A percentile compares a stretch with the other conserved stretches of the same genome.
phyloP scores from a whole-genome alignment of 371 early-diverging fungal genomes.

The Mortierella sp. region DNA sequence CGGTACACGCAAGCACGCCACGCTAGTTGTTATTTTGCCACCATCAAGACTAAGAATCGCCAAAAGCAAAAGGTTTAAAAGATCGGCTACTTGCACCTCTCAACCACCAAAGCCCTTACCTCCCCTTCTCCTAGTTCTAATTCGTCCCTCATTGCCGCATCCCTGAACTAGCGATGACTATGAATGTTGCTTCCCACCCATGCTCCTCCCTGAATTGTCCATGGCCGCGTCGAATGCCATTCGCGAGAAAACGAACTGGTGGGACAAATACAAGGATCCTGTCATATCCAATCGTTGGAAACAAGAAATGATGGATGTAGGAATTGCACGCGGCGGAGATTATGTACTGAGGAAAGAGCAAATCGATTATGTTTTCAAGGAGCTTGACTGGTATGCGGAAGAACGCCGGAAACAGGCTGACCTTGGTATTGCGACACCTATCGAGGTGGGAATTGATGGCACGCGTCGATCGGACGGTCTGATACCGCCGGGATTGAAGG shows the following conservation, averaged over 20 bases:
- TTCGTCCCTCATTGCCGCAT: constrained; percentile 1
- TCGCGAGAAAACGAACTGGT: constrained; percentile 60
- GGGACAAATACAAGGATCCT: constrained; percentile 43
- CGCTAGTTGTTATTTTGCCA: too few species aligned
- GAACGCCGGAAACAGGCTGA: constrained; percentile 31
- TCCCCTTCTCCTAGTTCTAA: too few species aligned
- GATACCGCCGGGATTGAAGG: constrained; percentile 24
- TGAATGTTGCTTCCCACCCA: constrained; percentile 3
- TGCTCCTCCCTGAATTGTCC: constrained; percentile 16
- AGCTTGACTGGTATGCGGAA: constrained; percentile 50
- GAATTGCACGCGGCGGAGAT: not conserved
- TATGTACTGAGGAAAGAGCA: constrained; percentile 45
- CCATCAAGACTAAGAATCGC: too few species aligned
- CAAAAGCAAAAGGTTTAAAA: too few species aligned
- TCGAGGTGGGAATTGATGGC: constrained; percentile 48
- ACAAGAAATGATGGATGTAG: constrained; percentile 31
- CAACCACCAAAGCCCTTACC: too few species aligned
- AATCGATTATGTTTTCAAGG: constrained; percentile 53
- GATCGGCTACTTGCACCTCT: too few species aligned
- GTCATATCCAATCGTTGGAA: constrained; percentile 56
- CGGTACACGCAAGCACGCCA: too few species aligned
- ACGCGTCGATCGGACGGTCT: constrained; percentile 56
- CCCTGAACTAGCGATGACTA: constrained; percentile 20
- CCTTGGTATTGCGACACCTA: constrained; percentile 6
- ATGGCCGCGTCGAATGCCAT: constrained; percentile 46